Conservation (phyloP, 2,329 filamentous ascomycete species). For the Boeremia lycopersici region DNA sequence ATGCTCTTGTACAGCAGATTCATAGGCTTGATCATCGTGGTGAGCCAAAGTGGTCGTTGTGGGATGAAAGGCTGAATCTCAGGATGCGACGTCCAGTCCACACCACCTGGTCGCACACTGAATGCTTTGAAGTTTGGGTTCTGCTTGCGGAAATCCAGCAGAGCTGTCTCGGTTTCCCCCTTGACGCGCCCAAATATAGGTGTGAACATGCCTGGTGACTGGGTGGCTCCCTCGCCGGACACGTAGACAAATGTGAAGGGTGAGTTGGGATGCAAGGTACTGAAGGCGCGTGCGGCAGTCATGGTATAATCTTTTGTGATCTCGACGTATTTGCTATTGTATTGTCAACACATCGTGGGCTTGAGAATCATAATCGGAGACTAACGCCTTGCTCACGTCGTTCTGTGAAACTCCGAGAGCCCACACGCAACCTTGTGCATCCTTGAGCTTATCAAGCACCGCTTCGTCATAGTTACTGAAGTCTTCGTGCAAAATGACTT, state of each 20-base stretch:
- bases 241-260: constrained; percentile 75
- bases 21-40: constrained; percentile 24
- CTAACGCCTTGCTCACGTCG: constrained; percentile 61
- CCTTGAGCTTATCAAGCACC: constrained; percentile 65
- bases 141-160: constrained; percentile 59
- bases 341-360: neutral
- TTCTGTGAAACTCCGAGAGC: constrained; percentile 70
- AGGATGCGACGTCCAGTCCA: constrained; percentile 58
- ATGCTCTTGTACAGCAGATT: constrained; percentile 39
- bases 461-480: constrained; percentile 65
- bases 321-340: constrained; percentile 63
- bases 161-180: constrained; percentile 66
- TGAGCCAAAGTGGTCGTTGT: constrained; percentile 31
- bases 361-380: neutral
- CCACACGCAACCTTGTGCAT: constrained; percentile 74
- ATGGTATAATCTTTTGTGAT: constrained; percentile 73
- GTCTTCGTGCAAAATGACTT: constrained; percentile 71
- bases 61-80: constrained; percentile 49
- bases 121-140: constrained; percentile 59
- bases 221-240: constrained; percentile 68
- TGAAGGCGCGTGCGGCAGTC: constrained; percentile 66
- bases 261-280: constrained; percentile 52
- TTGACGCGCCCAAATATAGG: constrained; percentile 68
- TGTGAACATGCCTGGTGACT: constrained; percentile 61
- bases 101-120: constrained; percentile 63